These are phyloP conservation scores for Oryza meridionalis DNA, from an alignment of 176 grass and related monocot genomes.

Conservation along the genomic window DNA sequence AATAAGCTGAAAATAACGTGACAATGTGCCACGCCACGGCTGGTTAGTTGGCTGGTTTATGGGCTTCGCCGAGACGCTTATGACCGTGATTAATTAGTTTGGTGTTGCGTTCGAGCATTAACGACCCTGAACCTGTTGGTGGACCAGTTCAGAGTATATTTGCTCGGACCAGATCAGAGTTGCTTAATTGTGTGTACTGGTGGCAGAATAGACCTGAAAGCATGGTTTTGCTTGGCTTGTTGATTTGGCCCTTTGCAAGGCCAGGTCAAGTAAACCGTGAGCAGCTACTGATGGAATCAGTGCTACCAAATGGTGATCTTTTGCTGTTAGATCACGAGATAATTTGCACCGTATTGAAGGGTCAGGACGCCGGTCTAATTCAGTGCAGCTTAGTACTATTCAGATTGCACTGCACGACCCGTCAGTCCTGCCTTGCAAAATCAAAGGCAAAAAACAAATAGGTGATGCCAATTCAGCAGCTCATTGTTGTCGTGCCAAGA, in stretches of 20 bases:
- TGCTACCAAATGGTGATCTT: neutral
- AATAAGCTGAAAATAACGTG: no score
- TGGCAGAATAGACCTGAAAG: neutral
- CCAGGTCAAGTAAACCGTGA: neutral
- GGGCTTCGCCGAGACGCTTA: neutral
- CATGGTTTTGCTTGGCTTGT: neutral
- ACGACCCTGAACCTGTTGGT: neutral
- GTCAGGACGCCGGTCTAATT: neutral
- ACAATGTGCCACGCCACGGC: no score
- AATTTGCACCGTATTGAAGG: neutral
- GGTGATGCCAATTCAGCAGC: no score
- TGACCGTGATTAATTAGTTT: neutral
- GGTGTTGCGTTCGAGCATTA: neutral
- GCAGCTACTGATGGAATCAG: neutral
- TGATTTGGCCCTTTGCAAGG: neutral
- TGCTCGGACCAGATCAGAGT: neutral
- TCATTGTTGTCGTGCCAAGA: neutral
- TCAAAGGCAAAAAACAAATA: no score
- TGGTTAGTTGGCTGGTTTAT: no score
- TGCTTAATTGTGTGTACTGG: neutral
- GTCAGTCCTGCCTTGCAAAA: no score
- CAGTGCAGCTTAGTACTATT: neutral
- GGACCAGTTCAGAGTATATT: neutral
- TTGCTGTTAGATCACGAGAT: neutral
- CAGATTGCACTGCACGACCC: neutral